phyloP scores from a whole-genome alignment of 2,329 filamentous ascomycete species.

The Apiospora marii region DNA sequence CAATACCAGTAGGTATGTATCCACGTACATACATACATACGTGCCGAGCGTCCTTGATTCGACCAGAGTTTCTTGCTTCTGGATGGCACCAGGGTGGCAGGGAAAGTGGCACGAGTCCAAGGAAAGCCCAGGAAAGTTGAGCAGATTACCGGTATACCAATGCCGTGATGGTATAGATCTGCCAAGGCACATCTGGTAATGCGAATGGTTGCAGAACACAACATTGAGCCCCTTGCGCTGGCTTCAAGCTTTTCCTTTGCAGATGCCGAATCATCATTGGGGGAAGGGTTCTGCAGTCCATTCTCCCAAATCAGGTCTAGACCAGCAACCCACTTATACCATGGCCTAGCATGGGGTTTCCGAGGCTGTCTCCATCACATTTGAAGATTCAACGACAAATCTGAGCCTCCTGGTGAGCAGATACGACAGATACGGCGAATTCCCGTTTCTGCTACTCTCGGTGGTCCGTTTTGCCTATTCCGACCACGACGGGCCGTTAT shows the following conservation, averaged over 20 bases:
- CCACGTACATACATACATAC: neutral
- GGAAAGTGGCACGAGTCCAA: neutral
- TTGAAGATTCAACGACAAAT: conserved; percentile 32
- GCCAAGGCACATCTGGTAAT: neutral
- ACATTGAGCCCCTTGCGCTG: neutral
- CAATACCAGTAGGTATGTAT: too few relatives aligned
- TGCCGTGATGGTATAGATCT: neutral
- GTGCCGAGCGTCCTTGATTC: neutral
- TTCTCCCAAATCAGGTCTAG: conserved; percentile 21
- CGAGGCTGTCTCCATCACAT: conserved; percentile 25
- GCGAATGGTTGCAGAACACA: neutral
- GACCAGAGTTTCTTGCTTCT: neutral
- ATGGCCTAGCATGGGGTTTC: conserved; percentile 23
- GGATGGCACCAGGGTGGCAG: neutral
- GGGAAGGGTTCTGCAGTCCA: conserved; percentile 23
- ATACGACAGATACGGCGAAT: conserved; percentile 1
- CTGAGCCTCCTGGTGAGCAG: neutral
- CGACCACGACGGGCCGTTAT: neutral
- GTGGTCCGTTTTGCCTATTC: neutral
- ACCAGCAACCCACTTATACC: neutral
- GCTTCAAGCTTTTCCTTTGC: conserved; percentile 5
- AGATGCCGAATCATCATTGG: neutral
- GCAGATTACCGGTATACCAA: neutral
- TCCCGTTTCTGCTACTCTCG: neutral
- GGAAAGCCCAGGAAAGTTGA: neutral